Conservation (phyloP, 495 filamentous ascomycete genomes). For the Podospora sp. region DNA sequence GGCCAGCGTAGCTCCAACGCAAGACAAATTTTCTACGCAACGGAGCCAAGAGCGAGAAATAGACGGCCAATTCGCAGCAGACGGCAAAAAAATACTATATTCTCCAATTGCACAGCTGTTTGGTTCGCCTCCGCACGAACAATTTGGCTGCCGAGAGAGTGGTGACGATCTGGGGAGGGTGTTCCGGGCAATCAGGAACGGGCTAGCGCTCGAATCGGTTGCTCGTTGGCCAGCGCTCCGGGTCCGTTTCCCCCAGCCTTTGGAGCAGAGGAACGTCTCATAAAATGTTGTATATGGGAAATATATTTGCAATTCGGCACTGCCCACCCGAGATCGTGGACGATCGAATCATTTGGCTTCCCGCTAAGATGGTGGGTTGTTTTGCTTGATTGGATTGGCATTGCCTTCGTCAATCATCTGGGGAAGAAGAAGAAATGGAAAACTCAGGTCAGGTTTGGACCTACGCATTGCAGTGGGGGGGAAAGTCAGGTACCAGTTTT, state of each 20-base stretch:
- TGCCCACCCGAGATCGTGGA: slow-evolving; percentile 7
- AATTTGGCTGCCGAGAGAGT: neutral
- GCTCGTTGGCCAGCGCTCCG: neutral
- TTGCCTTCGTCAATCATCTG: neutral
- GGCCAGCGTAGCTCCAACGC: too few relatives aligned
- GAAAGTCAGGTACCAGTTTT: too few relatives aligned
- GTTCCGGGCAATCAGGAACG: neutral
- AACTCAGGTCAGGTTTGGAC: too few relatives aligned
- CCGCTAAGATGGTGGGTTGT: neutral
- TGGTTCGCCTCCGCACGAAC: neutral
- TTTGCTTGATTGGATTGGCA: neutral
- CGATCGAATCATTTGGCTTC: slow-evolving; percentile 1
- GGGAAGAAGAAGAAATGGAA: too few relatives aligned
- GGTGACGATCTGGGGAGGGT: neutral
- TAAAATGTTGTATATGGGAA: neutral
- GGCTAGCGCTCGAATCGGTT: neutral
- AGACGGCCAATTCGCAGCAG: neutral
- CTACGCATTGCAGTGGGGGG: too few relatives aligned
- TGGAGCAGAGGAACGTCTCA: neutral
- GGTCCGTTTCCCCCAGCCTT: slow-evolving; percentile 1
- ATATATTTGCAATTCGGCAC: slow-evolving; percentile 13
- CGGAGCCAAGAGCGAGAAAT: too few relatives aligned
- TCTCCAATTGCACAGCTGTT: neutral
- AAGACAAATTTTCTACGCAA: too few relatives aligned
- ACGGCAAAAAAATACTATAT: neutral